These are phyloP conservation scores for Novymonas esmeraldas DNA, from an alignment of 208 protist species.

Conservation along the genomic window DNA sequence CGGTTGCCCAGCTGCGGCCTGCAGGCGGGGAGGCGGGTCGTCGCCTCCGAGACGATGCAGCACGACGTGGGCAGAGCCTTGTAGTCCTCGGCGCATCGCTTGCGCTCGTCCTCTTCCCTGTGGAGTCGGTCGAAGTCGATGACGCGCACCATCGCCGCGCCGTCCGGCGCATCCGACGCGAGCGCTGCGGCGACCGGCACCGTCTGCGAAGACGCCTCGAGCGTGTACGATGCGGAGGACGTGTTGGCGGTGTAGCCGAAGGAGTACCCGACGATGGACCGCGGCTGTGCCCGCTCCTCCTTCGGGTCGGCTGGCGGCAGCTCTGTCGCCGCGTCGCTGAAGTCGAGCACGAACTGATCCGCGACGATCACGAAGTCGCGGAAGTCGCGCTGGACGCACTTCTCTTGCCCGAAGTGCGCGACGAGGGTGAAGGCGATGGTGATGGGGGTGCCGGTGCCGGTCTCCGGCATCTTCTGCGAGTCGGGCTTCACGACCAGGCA, in stretches of 20 bases:
- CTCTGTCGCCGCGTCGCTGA: conserved; percentile 32
- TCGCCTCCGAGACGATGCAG: conserved; percentile 53
- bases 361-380: conserved; percentile 52
- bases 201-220: conserved; percentile 12
- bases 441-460: conserved; percentile 43
- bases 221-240: conserved; percentile 1
- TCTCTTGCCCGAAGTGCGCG: conserved; percentile 35
- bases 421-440: conserved; percentile 53
- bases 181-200: conserved; percentile 14
- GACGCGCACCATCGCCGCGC: conserved; percentile 16
- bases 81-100: conserved; percentile 48
- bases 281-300: conserved; percentile 11
- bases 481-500: conserved; percentile 47
- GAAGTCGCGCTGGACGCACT: conserved; percentile 40
- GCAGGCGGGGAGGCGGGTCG: conserved; percentile 32
- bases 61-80: conserved; percentile 50
- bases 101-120: conserved; percentile 39
- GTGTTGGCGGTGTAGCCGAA: conserved; percentile 69
- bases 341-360: conserved; percentile 62
- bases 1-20: conserved; percentile 51
- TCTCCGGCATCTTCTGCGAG: conserved; percentile 22
- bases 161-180: not conserved
- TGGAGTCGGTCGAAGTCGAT: conserved; percentile 63
- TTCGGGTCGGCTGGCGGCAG: conserved; percentile 17
- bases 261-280: conserved; percentile 44